Evolutionary conservation across 2,329 filamentous ascomycete species (phyloP), one percentile per base, ranked within the genome.

Genomic region (Claviceps cyperi): DNA sequence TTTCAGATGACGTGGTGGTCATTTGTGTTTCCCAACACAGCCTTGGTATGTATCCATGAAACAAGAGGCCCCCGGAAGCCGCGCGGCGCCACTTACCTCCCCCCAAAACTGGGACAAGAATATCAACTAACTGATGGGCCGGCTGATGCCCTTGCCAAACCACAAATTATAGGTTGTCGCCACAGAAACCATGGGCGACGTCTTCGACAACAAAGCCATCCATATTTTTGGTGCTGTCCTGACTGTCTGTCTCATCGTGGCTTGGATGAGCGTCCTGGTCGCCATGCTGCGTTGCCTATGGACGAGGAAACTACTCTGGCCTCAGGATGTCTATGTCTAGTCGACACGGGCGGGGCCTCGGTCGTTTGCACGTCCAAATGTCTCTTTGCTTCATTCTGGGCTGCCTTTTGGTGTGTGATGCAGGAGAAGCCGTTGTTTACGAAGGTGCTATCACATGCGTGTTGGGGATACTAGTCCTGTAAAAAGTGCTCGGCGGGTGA

Each of bases 1-100:
- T 92, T 90, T 59, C 82, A 84, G 17, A 90, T 92, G 84, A 86
- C 82, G 1, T 94, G 86, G 81, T 92, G 83, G 66, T 86, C 80
- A 3, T 91, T 90, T 63, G 75, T 90, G 5, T 90, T 90, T 59
- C 85, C 86, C 2, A 88, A 90, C 57, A 90, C 85, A 0, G 84
- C 83, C 0, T 66, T 88, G 52, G 77, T 65, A 59, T 47, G 62
- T 49, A 22, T 35, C n/a, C 21, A 43, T n/a, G n/a, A n/a, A n/a
- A n/a, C n/a, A n/a, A n/a, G n/a, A n/a, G n/a, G n/a, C n/a, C n/a
- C n/a, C n/a, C n/a, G n/a, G n/a, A n/a, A n/a, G n/a, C n/a, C n/a
- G n/a, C n/a, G n/a, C n/a, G n/a, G n/a, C n/a, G n/a, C n/a, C n/a
- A n/a, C n/a, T n/a, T n/a, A n/a, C n/a, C n/a, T n/a, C 9, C 9